Conservation (phyloP, 1,284 basidiomycete species). For the Ganoderma resinaceum region DNA sequence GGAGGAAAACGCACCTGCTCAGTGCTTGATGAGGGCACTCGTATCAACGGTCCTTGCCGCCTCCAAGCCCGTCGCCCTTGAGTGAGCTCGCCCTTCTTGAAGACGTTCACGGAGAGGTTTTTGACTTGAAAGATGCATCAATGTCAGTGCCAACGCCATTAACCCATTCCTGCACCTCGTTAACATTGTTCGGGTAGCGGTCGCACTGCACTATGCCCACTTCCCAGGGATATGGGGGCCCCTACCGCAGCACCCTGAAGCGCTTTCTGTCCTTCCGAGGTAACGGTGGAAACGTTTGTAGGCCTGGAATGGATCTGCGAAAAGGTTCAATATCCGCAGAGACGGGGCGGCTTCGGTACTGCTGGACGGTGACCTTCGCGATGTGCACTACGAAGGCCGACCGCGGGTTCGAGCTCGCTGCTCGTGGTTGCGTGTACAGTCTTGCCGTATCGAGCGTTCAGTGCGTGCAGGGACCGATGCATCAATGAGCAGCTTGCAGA, state of each 20-base stretch:
- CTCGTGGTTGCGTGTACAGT: conserved; percentile 94
- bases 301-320: conserved; percentile 56
- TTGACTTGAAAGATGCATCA: too few relatives aligned
- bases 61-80: conserved; percentile 92
- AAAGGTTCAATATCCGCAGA: conserved; percentile 21
- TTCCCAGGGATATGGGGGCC: not conserved
- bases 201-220: not conserved
- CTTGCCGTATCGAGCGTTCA: conserved; percentile 92
- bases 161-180: conserved; percentile 93
- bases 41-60: conserved; percentile 85
- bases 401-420: conserved; percentile 94
- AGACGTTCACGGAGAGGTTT: too few relatives aligned
- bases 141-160: conserved; percentile 92
- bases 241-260: conserved; percentile 82
- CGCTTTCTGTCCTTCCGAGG: conserved; percentile 97
- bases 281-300: conserved; percentile 96
- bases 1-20: conserved; percentile 61
- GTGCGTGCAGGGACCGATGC: conserved; percentile 93
- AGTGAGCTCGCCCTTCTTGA: too few relatives aligned
- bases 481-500: conserved; percentile 98
- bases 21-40: conserved; percentile 71
- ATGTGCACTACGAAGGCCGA: conserved; percentile 93
- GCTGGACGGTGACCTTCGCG: conserved; percentile 81
- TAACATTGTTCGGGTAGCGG: conserved; percentile 91
- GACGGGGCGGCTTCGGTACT: conserved; percentile 62